Evolutionary conservation across 768 basidiomycete genomes (phyloP), one percentile per base, ranked within the genome.

Genomic region (Filobasidium wieringae): DNA sequence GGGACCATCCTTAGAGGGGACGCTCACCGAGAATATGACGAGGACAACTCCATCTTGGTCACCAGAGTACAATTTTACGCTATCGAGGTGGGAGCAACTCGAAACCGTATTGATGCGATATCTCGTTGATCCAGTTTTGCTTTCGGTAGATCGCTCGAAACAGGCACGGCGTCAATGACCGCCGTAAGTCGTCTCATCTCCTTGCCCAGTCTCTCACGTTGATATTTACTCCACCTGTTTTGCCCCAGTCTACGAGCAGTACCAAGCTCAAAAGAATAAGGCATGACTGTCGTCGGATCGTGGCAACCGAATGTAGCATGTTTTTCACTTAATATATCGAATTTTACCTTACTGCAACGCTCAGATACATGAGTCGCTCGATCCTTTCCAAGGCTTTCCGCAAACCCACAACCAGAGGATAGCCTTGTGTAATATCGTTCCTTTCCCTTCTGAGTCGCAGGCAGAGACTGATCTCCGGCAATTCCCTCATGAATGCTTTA

Each of bases 1-100:
- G 95, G 95, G 19, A 96, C 88, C 1, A 78, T 99, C 64, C 85
- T 99, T 63, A 82, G 95, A 51, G 84, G 81, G 47, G 81, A 95
- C 67, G 80, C 85, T 34, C 77, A 76, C 49, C 78, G 81, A 56
- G 89, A 92, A 70, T 99, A 97, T 73, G 82, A 81, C 11, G 86
- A 97, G 78, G 80, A 78, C 31, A 99, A 97, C 76, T 87, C 90
- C 6, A 93, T 96, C 63, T 91, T 99, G 68, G 92, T 91, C 87
- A 68, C 64, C 15, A 34, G 64, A 40, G 63, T 71, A 39, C 75
- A 97, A 80, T 99, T 97, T 78, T 90, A 90, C 66, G 90, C 87
- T 11, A 82, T 89, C 69, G 95, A 95, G 78, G 87, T 87, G 12
- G 27, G 3, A 32, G 15, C 11, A 2, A 45, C 33, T 8, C 24